Percentiles rank a stretch among this genome's conserved stretches.
Conservation (phyloP, 345 rosid genomes). For the Arabidopsis arenosa region DNA sequence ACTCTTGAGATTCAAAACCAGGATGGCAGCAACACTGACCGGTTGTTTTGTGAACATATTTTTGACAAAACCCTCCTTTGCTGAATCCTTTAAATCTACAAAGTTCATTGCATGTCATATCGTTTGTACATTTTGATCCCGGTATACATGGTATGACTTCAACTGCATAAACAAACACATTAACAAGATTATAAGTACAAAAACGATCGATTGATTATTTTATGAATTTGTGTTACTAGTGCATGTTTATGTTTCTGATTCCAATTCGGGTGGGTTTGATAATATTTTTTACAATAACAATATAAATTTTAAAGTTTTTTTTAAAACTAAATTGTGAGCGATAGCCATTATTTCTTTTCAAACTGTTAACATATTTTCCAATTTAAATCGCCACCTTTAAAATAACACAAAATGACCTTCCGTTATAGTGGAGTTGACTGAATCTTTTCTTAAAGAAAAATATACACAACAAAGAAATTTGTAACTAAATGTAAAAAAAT, state of each 20-base stretch:
- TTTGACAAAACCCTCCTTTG: not conserved
- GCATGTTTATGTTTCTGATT: not conserved
- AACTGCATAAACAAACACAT: not conserved
- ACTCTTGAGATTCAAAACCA: not conserved
- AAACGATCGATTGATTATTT: not conserved
- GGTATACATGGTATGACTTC: not conserved
- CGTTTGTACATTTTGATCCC: not conserved
- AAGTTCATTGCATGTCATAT: not conserved
- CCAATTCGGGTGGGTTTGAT: too few relatives aligned
- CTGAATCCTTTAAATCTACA: not conserved
- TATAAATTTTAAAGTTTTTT: too few relatives aligned
- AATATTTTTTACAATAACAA: too few relatives aligned
- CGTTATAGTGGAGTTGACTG: too few relatives aligned
- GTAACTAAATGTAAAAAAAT: too few relatives aligned
- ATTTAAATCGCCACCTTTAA: too few relatives aligned
- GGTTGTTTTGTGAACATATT: not conserved
- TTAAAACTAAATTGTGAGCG: too few relatives aligned
- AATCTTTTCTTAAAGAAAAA: too few relatives aligned
- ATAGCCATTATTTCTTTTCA: too few relatives aligned
- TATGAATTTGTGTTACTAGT: not conserved
- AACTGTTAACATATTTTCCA: too few relatives aligned
- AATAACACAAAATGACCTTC: too few relatives aligned
- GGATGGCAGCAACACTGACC: not conserved
- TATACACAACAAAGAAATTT: too few relatives aligned
- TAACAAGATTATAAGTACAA: not conserved